Evolutionary conservation across 108 stramenopile species (phyloP).

Genomic region (Cyclostephanos tholiformis): DNA sequence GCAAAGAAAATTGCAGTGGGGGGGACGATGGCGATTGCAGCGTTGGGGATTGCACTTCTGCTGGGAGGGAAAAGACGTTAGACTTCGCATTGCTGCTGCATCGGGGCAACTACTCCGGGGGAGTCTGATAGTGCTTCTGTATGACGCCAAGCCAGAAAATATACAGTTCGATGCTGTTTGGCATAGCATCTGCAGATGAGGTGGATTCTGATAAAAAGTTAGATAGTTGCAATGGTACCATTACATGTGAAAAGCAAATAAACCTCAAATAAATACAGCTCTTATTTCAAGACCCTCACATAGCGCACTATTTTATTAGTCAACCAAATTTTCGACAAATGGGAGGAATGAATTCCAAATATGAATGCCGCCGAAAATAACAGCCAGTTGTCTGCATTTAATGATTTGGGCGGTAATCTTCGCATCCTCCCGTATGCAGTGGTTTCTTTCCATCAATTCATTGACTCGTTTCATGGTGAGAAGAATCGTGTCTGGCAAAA

Average conservation of each 20-base stretch:
- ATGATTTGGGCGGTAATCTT: constrained; percentile 18
- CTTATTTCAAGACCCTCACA: background rate
- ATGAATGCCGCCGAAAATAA: constrained; percentile 18
- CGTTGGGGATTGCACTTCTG: constrained; percentile 61
- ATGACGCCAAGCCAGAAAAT: background rate
- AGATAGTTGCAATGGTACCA: too few relatives aligned
- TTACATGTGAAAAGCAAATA: too few relatives aligned
- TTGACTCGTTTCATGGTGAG: constrained; percentile 24
- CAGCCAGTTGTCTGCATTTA: constrained; percentile 26
- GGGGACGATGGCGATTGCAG: constrained; percentile 71
- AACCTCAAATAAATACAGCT: background rate
- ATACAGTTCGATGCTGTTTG: too few relatives aligned
- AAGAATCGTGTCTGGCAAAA: constrained; percentile 7
- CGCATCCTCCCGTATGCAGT: constrained; percentile 1
- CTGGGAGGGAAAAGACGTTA: constrained; percentile 34
- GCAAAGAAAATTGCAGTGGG: constrained; percentile 72
- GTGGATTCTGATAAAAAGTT: too few relatives aligned
- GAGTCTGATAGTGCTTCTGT: too few relatives aligned
- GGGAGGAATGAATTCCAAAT: constrained; percentile 20
- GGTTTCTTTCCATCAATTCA: constrained; percentile 30
- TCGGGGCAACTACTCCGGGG: too few relatives aligned
- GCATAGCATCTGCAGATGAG: too few relatives aligned
- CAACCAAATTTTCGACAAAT: background rate
- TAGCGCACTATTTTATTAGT: background rate
- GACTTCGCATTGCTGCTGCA: background rate